phyloP scores from a whole-genome alignment of 495 filamentous ascomycete genomes.

The Aspergillus olivimuriae region DNA sequence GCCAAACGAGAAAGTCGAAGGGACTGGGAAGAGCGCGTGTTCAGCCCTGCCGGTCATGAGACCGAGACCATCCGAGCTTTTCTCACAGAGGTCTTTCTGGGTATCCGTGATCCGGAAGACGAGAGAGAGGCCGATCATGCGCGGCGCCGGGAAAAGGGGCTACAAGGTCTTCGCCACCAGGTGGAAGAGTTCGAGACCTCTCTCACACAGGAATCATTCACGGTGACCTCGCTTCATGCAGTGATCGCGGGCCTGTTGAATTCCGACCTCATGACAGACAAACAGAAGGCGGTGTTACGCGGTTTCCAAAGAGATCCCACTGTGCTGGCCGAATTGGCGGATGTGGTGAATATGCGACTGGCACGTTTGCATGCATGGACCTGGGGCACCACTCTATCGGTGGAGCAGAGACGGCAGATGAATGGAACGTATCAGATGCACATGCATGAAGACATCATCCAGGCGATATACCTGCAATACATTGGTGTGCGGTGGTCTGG shows the following conservation, averaged over 20 bases:
- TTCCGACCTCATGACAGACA: constrained; percentile 9
- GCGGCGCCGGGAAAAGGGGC: background rate
- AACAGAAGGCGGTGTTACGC: constrained; percentile 7
- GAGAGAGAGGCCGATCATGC: constrained; percentile 1
- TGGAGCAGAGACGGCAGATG: constrained; percentile 9
- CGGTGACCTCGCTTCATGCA: background rate
- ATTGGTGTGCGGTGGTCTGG: constrained; percentile 9
- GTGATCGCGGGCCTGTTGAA: constrained; percentile 3
- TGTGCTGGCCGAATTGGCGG: constrained; percentile 5
- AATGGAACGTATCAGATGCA: constrained; percentile 10
- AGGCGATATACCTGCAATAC: constrained; percentile 12
- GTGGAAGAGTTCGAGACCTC: constrained; percentile 1
- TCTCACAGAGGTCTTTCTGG: constrained; percentile 4
- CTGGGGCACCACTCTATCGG: constrained; percentile 5
- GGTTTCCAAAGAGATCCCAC: constrained; percentile 8
- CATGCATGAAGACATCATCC: constrained; percentile 15
- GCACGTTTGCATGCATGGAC: constrained; percentile 8
- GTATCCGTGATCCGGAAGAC: background rate
- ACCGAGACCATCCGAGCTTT: background rate
- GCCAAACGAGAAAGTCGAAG: constrained; percentile 7
- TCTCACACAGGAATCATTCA: constrained; percentile 1
- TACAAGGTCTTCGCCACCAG: constrained; percentile 2
- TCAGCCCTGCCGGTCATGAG: constrained; percentile 2
- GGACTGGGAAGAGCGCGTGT: constrained; percentile 6
- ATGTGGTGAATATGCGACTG: constrained; percentile 13